Conservation (phyloP, 1,139 yeast genomes). For the Pichia sp. region DNA sequence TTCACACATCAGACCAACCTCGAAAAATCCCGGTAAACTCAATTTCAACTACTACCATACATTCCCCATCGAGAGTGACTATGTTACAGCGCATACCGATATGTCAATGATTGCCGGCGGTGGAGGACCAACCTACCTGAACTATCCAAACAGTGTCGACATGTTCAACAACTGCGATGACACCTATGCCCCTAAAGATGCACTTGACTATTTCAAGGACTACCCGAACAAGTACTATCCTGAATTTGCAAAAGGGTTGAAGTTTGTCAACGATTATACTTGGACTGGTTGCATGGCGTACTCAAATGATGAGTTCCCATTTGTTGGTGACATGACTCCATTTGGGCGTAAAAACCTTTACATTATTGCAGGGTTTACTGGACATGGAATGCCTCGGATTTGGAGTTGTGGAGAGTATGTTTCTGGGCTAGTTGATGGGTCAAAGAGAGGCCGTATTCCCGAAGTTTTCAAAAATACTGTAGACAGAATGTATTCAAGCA, state of each 20-base stretch:
- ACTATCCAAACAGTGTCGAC: slow-evolving; percentile 16
- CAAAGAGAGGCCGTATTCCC: slow-evolving; percentile 14
- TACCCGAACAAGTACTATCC: slow-evolving; percentile 25
- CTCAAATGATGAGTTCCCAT: slow-evolving; percentile 34
- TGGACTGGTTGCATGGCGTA: slow-evolving; percentile 44
- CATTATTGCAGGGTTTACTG: slow-evolving; percentile 42
- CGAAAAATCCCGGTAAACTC: slow-evolving; percentile 12
- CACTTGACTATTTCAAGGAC: slow-evolving; percentile 22
- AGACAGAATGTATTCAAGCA: slow-evolving; percentile 16
- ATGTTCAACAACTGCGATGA: slow-evolving; percentile 29
- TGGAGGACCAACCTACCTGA: slow-evolving; percentile 20
- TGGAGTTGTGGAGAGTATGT: slow-evolving; percentile 29
- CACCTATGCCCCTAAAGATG: slow-evolving; percentile 21
- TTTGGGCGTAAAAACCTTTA: slow-evolving; percentile 29
- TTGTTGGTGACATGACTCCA: slow-evolving; percentile 33
- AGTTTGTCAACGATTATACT: slow-evolving; percentile 24
- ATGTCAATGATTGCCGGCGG: slow-evolving; percentile 32
- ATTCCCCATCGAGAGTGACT: slow-evolving; percentile 26
- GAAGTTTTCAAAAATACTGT: slow-evolving; percentile 12
- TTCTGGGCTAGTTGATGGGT: slow-evolving; percentile 19
- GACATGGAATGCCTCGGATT: slow-evolving; percentile 48
- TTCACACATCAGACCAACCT: slow-evolving; percentile 24
- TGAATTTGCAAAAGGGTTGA: slow-evolving; percentile 20
- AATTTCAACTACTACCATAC: slow-evolving; percentile 28
- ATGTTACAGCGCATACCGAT: slow-evolving; percentile 30